Evolutionary conservation across 441 rosid species (phyloP).

Genomic region (Euphorbia celastroides): DNA sequence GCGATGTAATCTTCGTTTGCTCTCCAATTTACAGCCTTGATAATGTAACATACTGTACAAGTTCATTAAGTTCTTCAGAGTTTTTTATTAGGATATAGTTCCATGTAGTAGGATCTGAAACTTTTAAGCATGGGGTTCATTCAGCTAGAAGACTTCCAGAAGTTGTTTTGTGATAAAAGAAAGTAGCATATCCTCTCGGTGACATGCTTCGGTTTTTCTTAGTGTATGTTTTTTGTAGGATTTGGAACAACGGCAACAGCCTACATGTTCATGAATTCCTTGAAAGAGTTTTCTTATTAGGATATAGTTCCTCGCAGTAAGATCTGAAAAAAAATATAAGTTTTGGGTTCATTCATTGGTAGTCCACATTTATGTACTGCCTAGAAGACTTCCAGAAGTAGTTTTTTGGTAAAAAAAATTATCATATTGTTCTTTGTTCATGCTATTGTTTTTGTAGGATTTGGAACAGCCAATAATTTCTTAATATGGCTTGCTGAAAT

Average conservation of each 20-base stretch:
- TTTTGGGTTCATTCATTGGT: constrained; percentile 2
- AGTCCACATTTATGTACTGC: background rate
- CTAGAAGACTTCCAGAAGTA: background rate
- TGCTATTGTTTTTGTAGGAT: background rate
- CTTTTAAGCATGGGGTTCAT: constrained; percentile 1
- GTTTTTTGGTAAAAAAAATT: background rate
- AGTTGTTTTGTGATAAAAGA: background rate
- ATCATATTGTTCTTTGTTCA: background rate
- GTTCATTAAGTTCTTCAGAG: background rate
- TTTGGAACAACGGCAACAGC: constrained; percentile 1
- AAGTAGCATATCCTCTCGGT: background rate
- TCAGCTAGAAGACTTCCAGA: background rate
- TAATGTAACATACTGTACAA: background rate
- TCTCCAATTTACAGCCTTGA: constrained; percentile 1
- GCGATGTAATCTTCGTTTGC: background rate
- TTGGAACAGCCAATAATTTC: background rate
- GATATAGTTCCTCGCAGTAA: background rate
- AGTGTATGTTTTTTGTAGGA: background rate
- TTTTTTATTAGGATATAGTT: background rate
- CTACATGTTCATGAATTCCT: no score
- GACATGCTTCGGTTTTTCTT: no score
- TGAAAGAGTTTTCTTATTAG: background rate
- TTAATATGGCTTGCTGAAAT: background rate
- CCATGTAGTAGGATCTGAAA: background rate
- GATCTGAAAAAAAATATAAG: constrained; percentile 5